These are phyloP conservation scores for Glarea lozoyensis DNA, from an alignment of 495 filamentous ascomycete species.

Conservation along the genomic window DNA sequence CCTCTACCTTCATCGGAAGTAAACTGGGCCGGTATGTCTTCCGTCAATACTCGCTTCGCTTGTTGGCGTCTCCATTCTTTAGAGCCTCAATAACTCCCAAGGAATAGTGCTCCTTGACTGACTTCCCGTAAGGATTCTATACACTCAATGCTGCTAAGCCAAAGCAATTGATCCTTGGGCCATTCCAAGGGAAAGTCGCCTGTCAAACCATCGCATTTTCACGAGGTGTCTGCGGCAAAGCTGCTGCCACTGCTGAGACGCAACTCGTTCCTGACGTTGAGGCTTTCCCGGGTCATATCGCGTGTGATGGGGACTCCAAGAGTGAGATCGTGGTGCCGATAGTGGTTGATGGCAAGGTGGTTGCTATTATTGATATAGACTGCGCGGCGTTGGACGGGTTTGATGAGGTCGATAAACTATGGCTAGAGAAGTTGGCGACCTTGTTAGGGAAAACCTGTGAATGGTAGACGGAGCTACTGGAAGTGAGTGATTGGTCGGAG, in stretches of 20 bases:
- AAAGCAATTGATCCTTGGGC: conserved; percentile 64
- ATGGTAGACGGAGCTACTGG: conserved; percentile 56
- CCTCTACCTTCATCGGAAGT: conserved; percentile 61
- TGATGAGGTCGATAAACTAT: conserved; percentile 60
- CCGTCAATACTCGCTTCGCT: background rate
- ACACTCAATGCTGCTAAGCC: conserved; percentile 54
- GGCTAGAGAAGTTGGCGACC: conserved; percentile 59
- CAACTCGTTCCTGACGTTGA: conserved; percentile 70
- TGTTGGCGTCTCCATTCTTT: background rate
- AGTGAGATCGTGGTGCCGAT: conserved; percentile 93
- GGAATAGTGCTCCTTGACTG: background rate
- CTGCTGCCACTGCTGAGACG: conserved; percentile 52
- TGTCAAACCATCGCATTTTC: conserved; percentile 79
- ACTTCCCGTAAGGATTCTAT: conserved; percentile 57
- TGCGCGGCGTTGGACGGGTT: conserved; percentile 65
- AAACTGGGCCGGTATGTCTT: conserved; percentile 68
- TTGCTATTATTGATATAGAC: conserved; percentile 85
- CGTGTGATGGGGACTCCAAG: conserved; percentile 71
- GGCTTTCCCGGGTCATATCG: conserved; percentile 80
- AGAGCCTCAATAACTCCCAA: background rate
- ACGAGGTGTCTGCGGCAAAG: conserved; percentile 76
- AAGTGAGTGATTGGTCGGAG: too few species aligned
- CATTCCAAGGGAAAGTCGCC: conserved; percentile 82
- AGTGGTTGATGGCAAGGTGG: conserved; percentile 41
- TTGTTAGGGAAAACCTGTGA: conserved; percentile 62